Evolutionary conservation across 2,329 filamentous ascomycete genomes (phyloP), one percentile per base, ranked within the genome.

Genomic region (Colletotrichum abscissum): DNA sequence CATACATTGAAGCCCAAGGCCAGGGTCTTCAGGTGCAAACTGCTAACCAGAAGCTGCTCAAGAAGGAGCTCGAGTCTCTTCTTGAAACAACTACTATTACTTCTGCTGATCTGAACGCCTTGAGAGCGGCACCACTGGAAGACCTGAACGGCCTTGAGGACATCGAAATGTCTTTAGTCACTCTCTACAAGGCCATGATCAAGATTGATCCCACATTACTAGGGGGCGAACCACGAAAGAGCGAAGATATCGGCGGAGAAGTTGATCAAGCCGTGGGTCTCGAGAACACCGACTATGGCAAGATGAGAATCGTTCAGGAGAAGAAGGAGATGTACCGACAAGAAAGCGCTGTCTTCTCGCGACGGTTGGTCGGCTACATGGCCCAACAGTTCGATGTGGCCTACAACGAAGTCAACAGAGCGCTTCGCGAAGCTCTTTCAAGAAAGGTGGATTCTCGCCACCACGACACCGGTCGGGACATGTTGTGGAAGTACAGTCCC

Each of bases 1-100:
- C 95, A 4, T 98, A 97, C 80, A 98, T 99, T 76, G 97, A 99
- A 84, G 95, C 97, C 2, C 97, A 99, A 82, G 95, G 95, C 7
- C 96, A 99, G 84, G 97, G 97, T 86, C 86, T 99, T 59, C 97
- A 99, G 79, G 96, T 99, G 7, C 97, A 98, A 83, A 96, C 96
- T 24, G 95, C 97, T 54, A 99, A 99, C 78, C 97, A 99, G 81
- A 98, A 98, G 81, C 89, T 98, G 33, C 88, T 99, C 59, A 95
- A 96, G 81, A 94, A 92, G 75, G 97, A 99, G 82, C 88, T 99
- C 1, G 92, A 97, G 80, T 93, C 92, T 42, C 87, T 98, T n/a
- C 88, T 99, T 28, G 92, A 95, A 76, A 98, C 95, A 0, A 95
- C 97, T 68, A 95, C 95, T 12, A 97, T 98, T 70, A 95, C 95